Conservation (phyloP, 2,329 filamentous ascomycete species). For the Phialocephala subalpina region DNA sequence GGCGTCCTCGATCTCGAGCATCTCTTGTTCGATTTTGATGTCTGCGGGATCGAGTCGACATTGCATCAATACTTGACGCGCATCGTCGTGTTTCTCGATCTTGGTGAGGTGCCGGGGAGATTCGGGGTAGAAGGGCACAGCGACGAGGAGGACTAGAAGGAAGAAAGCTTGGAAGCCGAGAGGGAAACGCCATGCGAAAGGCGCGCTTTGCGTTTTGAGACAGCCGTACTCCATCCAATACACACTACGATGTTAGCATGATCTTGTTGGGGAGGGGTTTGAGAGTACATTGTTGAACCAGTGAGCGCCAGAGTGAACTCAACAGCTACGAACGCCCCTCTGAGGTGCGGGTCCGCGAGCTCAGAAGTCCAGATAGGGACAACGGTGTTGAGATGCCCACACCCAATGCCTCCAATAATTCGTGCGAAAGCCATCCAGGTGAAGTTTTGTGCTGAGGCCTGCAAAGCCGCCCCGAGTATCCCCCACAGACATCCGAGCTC, state of each 20-base stretch:
- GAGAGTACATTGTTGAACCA: slow-evolving; percentile 1
- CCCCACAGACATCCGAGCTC: slow-evolving; percentile 6
- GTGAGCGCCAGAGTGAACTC: neutral
- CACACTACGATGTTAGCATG: neutral
- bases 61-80: slow-evolving; percentile 4
- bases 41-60: neutral
- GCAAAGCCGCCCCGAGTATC: neutral
- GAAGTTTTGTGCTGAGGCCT: slow-evolving; percentile 6
- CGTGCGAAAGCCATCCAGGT: slow-evolving; percentile 6
- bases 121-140: neutral
- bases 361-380: slow-evolving; percentile 6
- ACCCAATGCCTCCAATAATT: slow-evolving; percentile 7
- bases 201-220: neutral
- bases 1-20: slow-evolving; percentile 12
- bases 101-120: slow-evolving; percentile 1
- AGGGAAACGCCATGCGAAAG: slow-evolving; percentile 3
- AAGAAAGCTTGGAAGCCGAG: slow-evolving; percentile 2
- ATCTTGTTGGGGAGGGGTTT: neutral
- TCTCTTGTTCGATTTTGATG: slow-evolving; percentile 6
- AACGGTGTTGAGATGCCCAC: slow-evolving; percentile 5
- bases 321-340: slow-evolving; percentile 6
- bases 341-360: neutral
- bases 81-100: slow-evolving; percentile 8
- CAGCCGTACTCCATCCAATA: slow-evolving; percentile 8
- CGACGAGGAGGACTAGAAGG: neutral